Base-by-base conservation (phyloP, 257 asterid species). In the Paraleonurus japonicus region DNA sequence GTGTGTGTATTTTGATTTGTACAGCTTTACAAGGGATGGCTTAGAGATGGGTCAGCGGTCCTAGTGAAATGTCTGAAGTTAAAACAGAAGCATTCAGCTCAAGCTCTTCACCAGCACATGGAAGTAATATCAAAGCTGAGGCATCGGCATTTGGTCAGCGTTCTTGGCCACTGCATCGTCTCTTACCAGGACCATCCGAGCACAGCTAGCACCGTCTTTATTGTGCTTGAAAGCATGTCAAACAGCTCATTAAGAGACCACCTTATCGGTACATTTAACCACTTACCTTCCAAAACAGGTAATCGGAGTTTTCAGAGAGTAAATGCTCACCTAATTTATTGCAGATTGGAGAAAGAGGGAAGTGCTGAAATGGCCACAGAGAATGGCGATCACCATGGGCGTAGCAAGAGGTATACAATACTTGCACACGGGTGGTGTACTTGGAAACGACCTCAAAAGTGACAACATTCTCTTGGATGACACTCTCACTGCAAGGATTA, bases 301-400 rank as follows among this genome's bases (percentile, higher is more conserved):
- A 47, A 47, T 16, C 10, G 19, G 51, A 15, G 26, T 28, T 54
- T 30, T 59, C 1, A 4, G 67, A 33, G 43, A 67, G 61, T 51
- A 59, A 74, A 35, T 50, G 72, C 63, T 61, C 23, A 51, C 50
- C 55, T 33, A 58, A 19, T 50, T 50, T 71, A 23, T 16, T 61
- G 71, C 83, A 92, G 99, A 95, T 76, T 86, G 97, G 97, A 92
- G 94, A 68, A 89, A 85, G 73, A 83, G 92, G 61, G 98, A 92
- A 26, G 65, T 81, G 39, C 63, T 95, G 76, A 92, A 92, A 83
- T 95, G 99, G 99, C 99, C 99, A 3, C 97, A 95, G 80, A 81
- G 99, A 78, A 95, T 88, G 86, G 81, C 82, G 24, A 87, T 95
- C 62, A 60, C 90, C 3, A 86, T 89, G 94, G 96, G 91, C 2